Percentiles rank a stretch among this genome's conserved stretches.
Conservation (phyloP, 2,329 filamentous ascomycete species). For the Gnomoniopsis sp. region DNA sequence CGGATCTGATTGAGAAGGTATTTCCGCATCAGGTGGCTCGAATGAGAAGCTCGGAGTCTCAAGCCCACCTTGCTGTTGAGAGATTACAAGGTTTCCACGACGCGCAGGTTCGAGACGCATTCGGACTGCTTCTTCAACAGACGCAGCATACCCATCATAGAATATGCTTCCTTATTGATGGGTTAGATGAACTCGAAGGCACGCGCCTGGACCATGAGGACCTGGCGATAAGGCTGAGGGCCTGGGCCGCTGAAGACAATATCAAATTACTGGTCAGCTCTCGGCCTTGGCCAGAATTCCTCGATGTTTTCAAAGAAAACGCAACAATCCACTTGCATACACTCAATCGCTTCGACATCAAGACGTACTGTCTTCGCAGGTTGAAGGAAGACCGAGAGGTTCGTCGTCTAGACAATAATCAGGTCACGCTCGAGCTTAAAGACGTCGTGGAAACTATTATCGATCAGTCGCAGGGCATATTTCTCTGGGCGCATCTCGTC, state of each 20-base stretch:
- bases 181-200: constrained; percentile 10
- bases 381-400: not conserved
- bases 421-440: not conserved
- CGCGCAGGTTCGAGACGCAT: not conserved
- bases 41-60: not conserved
- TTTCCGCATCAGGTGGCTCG: constrained; percentile 6
- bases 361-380: not conserved
- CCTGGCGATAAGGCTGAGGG: not conserved
- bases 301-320: not conserved
- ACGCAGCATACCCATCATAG: not conserved
- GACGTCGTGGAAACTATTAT: not conserved
- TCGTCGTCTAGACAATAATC: not conserved
- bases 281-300: constrained; percentile 4
- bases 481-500: constrained; percentile 10
- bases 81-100: not conserved
- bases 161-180: constrained; percentile 12
- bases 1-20: constrained; percentile 14
- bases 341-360: constrained; percentile 4
- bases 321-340: not conserved
- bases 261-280: constrained; percentile 10
- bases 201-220: not conserved
- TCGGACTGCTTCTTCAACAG: not conserved
- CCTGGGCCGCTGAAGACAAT: not conserved
- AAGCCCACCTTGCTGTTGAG: not conserved
- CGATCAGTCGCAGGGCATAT: not conserved